Evolutionary conservation across 345 rosid genomes (phyloP), one percentile per base, ranked within the genome.

Genomic region (Salix exigua): DNA sequence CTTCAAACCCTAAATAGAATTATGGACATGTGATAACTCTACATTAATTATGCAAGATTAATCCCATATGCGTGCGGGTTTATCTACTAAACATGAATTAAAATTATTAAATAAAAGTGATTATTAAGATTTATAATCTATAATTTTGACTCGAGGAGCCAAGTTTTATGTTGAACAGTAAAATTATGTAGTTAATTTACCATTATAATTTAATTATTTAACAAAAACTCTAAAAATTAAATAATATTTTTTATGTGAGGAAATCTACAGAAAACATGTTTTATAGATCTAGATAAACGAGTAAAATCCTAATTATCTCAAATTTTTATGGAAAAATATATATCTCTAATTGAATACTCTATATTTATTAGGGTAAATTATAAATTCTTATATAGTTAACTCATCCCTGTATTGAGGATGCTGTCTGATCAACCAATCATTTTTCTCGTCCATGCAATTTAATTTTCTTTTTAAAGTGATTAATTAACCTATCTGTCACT

Each of bases 391-490:
- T 30, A 19, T 5, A 61, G 73, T 40, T 37, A 65, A 68, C 35
- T 73, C 79, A 73, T 74, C 86, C 88, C 33, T 35, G 77, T 66
- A 83, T 86, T 61, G 74, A 51, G 86, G 86, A 77, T 25, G 71
- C 7, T 86, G 88, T 81, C 85, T 68, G 37, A 35, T 35, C 37
- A 10, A 17, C 73, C 77, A 78, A 46, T 70, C 67, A 64, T 33
- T 37, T 17, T 50, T 58, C 61, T 68, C 44, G 37, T 33, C 42
- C 69, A 66, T 30, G 21, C 19, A 62, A 62, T 26, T 25, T 25
- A 8, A 10, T 26, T 62, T 26, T 26, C 7, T 18, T 13, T 30
- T 13, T 7, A 31, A 14, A 17, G 18, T 31, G 9, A 64, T 64
- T 17, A 26, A 64, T 64, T 64, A 64, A 64, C 16, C 14, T 9